These are phyloP conservation scores for Naganishia albida DNA, from an alignment of 1,284 basidiomycete genomes.

Conservation along the genomic window DNA sequence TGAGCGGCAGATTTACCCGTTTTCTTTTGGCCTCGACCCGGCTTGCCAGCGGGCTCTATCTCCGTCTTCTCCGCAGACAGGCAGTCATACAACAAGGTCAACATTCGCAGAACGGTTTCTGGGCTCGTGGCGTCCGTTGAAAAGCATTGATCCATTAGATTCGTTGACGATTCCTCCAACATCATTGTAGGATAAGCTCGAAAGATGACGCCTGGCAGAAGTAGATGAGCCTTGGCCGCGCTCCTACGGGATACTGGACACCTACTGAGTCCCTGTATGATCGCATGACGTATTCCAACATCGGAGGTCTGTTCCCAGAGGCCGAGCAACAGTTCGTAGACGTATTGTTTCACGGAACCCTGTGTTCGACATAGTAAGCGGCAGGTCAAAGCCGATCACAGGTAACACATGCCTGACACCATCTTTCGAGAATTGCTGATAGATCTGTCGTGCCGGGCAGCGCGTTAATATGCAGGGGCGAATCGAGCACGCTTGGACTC, in stretches of 20 bases:
- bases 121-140: slow-evolving; percentile 60
- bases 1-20: slow-evolving; percentile 20
- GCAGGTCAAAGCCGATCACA: background rate
- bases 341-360: slow-evolving; percentile 75
- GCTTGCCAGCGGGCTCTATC: slow-evolving; percentile 49
- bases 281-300: slow-evolving; percentile 39
- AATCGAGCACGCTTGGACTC: slow-evolving; percentile 3
- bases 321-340: slow-evolving; percentile 69
- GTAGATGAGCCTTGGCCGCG: background rate
- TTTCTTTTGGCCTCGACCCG: slow-evolving; percentile 1
- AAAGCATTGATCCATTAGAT: slow-evolving; percentile 89
- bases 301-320: slow-evolving; percentile 43
- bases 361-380: slow-evolving; percentile 41
- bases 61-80: slow-evolving; percentile 72
- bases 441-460: slow-evolving; percentile 1
- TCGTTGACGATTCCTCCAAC: slow-evolving; percentile 70
- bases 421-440: slow-evolving; percentile 4
- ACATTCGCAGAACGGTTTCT: slow-evolving; percentile 69
- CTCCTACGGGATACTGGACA: background rate
- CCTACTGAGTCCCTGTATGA: slow-evolving; percentile 72
- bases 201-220: slow-evolving; percentile 73
- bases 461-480: background rate
- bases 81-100: slow-evolving; percentile 89
- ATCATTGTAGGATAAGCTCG: slow-evolving; percentile 88
- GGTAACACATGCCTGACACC: slow-evolving; percentile 12